phyloP scores from a whole-genome alignment of 1,139 yeast genomes.

The Meyerozyma carpophila region DNA sequence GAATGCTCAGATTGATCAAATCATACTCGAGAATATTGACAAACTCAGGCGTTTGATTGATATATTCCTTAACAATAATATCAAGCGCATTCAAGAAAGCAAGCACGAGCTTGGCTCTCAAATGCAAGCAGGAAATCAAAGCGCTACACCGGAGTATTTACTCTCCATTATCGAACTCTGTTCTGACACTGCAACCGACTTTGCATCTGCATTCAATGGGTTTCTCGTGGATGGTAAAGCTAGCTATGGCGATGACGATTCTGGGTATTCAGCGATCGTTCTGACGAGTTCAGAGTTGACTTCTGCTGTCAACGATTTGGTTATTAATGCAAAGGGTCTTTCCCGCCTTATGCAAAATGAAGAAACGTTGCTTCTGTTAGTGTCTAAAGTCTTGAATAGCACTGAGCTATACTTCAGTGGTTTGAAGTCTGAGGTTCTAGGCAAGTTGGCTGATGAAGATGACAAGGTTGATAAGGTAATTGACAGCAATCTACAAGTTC shows the following conservation, averaged over 20 bases:
- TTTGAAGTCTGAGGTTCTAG: constrained; percentile 50
- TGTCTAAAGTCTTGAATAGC: constrained; percentile 55
- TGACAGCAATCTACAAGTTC: constrained; percentile 69
- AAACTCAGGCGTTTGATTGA: constrained; percentile 61
- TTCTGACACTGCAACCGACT: constrained; percentile 70
- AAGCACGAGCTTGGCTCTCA: constrained; percentile 71
- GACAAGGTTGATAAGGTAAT: constrained; percentile 75
- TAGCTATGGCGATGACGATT: constrained; percentile 52
- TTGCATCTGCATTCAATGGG: constrained; percentile 73
- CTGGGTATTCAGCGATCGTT: constrained; percentile 51
- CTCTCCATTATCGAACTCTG: constrained; percentile 68
- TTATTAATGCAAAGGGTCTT: constrained; percentile 68
- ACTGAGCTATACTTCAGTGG: constrained; percentile 61
- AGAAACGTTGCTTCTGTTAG: constrained; percentile 43
- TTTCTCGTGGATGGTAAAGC: constrained; percentile 73
- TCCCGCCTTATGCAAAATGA: constrained; percentile 48
- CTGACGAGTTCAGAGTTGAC: constrained; percentile 65
- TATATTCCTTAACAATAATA: constrained; percentile 64
- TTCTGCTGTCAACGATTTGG: constrained; percentile 57
- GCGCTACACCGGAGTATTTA: constrained; percentile 69
- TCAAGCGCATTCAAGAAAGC: constrained; percentile 69
- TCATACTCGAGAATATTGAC: constrained; percentile 43
- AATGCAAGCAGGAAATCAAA: constrained; percentile 78
- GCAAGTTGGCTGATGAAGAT: constrained; percentile 47
- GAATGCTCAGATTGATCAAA: constrained; percentile 55